A percentile compares a stretch with the other conserved stretches of the same genome.
These are phyloP conservation scores for Leucocoprinus leucothites DNA, from an alignment of 768 basidiomycete species.

Conservation along the genomic window DNA sequence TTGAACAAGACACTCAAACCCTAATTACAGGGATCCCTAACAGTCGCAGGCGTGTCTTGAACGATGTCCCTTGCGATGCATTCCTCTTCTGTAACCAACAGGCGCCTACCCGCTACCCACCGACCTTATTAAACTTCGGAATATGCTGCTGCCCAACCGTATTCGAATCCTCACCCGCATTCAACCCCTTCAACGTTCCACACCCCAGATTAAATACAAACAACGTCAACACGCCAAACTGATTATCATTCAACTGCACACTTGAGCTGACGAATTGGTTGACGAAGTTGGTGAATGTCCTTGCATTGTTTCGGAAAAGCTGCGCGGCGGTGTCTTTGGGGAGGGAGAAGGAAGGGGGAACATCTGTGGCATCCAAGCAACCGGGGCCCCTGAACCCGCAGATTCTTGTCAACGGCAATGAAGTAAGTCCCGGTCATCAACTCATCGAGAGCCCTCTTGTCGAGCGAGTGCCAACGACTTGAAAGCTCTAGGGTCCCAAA, in stretches of 20 bases:
- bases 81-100: conserved; percentile 27
- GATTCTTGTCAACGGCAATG: too few relatives aligned
- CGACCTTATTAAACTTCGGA: conserved; percentile 30
- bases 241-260: conserved; percentile 33
- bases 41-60: conserved; percentile 29
- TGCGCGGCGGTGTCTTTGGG: conserved; percentile 21
- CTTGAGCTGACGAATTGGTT: conserved; percentile 23
- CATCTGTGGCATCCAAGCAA: too few relatives aligned
- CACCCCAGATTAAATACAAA: conserved; percentile 34
- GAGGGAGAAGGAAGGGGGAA: conserved; percentile 28
- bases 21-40: conserved; percentile 26
- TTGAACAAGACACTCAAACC: neutral
- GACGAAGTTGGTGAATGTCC: conserved; percentile 27
- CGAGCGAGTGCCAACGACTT: too few relatives aligned
- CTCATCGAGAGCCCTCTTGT: too few relatives aligned
- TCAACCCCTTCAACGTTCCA: conserved; percentile 26
- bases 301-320: conserved; percentile 26
- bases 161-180: conserved; percentile 31
- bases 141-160: conserved; percentile 34
- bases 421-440: too few relatives aligned
- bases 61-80: conserved; percentile 28
- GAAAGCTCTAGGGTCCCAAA: too few relatives aligned
- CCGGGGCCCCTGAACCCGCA: too few relatives aligned
- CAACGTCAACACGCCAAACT: conserved; percentile 31
- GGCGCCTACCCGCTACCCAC: conserved; percentile 27